Percentiles rank a stretch among this genome's conserved stretches.
phyloP scores from a whole-genome alignment of 1,284 basidiomycete species.

The Xerocomus nothofagi region DNA sequence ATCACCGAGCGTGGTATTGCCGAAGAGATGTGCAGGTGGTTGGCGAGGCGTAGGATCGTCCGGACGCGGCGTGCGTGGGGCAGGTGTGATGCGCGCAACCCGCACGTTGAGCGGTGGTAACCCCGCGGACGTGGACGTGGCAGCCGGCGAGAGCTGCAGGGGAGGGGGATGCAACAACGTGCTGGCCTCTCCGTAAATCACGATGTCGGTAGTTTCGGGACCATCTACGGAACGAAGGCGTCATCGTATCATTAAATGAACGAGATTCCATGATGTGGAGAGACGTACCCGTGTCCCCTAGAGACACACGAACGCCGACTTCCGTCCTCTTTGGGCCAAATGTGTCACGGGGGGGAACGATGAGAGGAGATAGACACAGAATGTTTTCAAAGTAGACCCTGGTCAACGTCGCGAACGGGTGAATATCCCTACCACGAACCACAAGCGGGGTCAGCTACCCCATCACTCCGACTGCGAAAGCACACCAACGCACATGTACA shows the following conservation, averaged over 20 bases:
- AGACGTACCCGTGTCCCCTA: conserved; percentile 63
- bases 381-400: conserved; percentile 68
- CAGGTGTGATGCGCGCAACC: conserved; percentile 58
- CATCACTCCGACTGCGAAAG: background rate
- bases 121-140: conserved; percentile 18
- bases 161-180: conserved; percentile 19
- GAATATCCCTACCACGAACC: conserved; percentile 55
- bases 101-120: conserved; percentile 44
- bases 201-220: conserved; percentile 62
- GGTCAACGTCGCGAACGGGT: conserved; percentile 61
- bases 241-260: background rate
- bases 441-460: background rate
- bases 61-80: conserved; percentile 53
- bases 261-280: background rate
- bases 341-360: conserved; percentile 22
- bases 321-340: conserved; percentile 32
- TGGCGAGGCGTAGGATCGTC: conserved; percentile 75
- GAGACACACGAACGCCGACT: conserved; percentile 61
- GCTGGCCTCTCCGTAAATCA: conserved; percentile 59
- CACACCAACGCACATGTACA: conserved; percentile 55
- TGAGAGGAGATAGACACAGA: conserved; percentile 54
- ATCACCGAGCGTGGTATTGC: conserved; percentile 21
- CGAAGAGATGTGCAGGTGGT: conserved; percentile 44
- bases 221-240: conserved; percentile 44
- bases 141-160: conserved; percentile 5